A percentile compares a stretch with the other conserved stretches of the same genome.
These are phyloP conservation scores for Erodium texanum DNA, from an alignment of 441 rosid genomes.

Conservation along the genomic window DNA sequence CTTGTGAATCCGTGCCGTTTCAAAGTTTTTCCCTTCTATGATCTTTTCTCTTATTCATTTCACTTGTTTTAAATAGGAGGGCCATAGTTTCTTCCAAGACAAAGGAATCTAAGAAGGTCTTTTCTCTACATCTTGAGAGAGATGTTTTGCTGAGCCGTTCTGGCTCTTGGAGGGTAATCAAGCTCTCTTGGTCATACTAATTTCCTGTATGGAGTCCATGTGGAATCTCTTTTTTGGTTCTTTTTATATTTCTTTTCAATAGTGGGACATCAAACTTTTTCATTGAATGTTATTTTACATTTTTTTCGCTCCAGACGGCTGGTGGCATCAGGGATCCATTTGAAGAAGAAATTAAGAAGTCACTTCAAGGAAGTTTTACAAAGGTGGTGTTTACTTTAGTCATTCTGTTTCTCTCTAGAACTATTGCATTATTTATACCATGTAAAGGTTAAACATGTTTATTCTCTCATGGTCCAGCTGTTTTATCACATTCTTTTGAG, in stretches of 20 bases:
- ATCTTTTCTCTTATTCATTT: neutral
- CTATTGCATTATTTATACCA: neutral
- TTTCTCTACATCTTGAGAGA: constrained; percentile 40
- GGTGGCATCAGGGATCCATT: constrained; percentile 57
- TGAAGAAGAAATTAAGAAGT: constrained; percentile 33
- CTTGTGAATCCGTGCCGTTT: neutral
- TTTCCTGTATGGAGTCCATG: neutral
- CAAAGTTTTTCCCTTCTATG: neutral
- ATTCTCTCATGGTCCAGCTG: neutral
- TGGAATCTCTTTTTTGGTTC: constrained; percentile 4
- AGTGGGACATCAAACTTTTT: neutral
- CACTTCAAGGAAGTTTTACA: constrained; percentile 63
- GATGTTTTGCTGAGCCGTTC: constrained; percentile 40
- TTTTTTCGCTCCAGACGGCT: constrained; percentile 28
- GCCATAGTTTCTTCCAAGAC: constrained; percentile 63
- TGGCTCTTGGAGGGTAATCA: constrained; percentile 52
- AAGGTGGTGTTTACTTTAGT: constrained; percentile 30
- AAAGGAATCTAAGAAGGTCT: constrained; percentile 46
- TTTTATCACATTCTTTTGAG: neutral
- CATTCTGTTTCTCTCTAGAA: neutral
- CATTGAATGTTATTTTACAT: constrained; percentile 8
- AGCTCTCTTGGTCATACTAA: constrained; percentile 4
- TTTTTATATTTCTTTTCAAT: neutral
- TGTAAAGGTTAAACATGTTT: neutral
- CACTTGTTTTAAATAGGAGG: constrained; percentile 25